Evolutionary conservation across 2,329 filamentous ascomycete genomes (phyloP).

Genomic region (Fusarium mundagurra): DNA sequence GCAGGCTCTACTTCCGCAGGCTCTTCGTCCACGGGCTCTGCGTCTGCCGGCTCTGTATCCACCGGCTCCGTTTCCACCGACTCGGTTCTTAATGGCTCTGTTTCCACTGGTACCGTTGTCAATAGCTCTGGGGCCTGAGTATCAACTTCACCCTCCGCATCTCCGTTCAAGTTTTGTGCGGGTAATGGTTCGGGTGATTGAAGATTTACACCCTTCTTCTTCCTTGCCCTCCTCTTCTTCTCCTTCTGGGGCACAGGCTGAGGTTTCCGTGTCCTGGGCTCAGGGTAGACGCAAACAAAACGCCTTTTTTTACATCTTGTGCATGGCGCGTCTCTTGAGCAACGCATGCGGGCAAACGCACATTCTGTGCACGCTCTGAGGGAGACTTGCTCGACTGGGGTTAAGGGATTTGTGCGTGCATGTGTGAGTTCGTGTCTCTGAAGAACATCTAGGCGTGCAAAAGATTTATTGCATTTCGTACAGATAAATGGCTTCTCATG

Average conservation of each 20-base stretch:
- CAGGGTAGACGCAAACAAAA: conserved; percentile 17
- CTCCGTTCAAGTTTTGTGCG: background rate
- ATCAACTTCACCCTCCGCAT: background rate
- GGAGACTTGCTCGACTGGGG: background rate
- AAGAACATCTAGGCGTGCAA: conserved; percentile 27
- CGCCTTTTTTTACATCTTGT: conserved; percentile 9
- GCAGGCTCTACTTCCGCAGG: background rate
- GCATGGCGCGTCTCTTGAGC: conserved; percentile 26
- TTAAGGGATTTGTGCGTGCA: background rate
- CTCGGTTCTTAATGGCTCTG: background rate
- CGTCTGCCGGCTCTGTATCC: background rate
- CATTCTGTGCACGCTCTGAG: conserved; percentile 27
- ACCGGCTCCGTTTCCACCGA: background rate
- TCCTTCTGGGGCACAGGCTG: background rate
- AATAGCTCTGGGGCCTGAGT: background rate
- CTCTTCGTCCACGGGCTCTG: background rate
- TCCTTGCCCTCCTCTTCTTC: background rate
- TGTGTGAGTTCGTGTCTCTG: conserved; percentile 25
- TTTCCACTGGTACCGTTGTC: background rate
- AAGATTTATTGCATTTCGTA: conserved; percentile 19
- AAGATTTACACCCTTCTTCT: background rate
- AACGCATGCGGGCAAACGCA: conserved; percentile 24
- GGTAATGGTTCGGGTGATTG: background rate
- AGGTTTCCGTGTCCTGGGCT: background rate
- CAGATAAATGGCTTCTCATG: conserved; percentile 29